Evolutionary conservation across 179 eudicot genomes (phyloP).

Genomic region (Heliamphora pulchella): DNA sequence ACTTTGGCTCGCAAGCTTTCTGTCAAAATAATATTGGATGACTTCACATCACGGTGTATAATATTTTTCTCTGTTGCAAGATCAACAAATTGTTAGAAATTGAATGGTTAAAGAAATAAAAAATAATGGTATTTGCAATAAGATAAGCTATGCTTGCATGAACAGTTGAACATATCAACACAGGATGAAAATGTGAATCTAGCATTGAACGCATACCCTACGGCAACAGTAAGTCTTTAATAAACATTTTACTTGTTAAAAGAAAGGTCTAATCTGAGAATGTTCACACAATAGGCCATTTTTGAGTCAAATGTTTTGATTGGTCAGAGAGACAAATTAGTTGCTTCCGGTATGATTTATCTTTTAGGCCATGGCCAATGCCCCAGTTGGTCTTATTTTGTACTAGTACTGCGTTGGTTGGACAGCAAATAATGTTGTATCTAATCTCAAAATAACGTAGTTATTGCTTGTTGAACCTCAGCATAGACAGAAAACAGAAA

Average conservation of each 20-base stretch:
- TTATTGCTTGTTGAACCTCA: no score
- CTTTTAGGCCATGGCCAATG: no score
- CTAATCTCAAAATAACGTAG: no score
- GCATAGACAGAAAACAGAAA: no score
- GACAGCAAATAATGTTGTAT: no score
- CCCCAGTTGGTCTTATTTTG: no score
- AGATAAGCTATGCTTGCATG: background rate
- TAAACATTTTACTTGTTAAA: background rate
- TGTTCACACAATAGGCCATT: background rate
- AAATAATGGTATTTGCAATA: background rate
- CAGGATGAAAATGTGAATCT: background rate
- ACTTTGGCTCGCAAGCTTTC: conserved; percentile 84
- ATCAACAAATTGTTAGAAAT: conserved; percentile 6
- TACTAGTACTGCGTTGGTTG: no score
- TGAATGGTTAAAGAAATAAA: conserved; percentile 1
- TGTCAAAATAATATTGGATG: conserved; percentile 82
- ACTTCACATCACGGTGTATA: conserved; percentile 92
- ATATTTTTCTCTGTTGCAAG: conserved; percentile 71
- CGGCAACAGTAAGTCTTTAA: background rate
- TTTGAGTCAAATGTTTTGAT: background rate
- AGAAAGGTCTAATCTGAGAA: background rate
- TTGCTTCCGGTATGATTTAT: no score
- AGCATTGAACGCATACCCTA: background rate
- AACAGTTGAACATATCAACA: conserved; percentile 12
- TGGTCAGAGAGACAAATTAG: no score